phyloP scores from a whole-genome alignment of 176 grass and related monocot genomes.

The Saccharum officinarum region DNA sequence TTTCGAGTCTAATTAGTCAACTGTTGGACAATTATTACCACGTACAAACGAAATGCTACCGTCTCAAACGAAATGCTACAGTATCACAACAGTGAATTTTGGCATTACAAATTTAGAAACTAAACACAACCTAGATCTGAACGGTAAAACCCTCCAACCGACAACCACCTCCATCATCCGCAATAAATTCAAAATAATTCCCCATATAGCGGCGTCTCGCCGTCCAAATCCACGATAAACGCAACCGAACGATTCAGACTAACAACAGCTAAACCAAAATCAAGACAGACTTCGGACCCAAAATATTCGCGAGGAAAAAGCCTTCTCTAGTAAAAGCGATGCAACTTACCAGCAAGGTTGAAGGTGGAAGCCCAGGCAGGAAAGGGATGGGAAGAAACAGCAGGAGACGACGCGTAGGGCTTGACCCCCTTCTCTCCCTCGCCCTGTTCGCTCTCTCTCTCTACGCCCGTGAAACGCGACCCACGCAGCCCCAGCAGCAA shows the following conservation, averaged over 20 bases:
- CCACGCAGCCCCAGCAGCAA: constrained; percentile 33
- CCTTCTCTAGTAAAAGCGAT: neutral
- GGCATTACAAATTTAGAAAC: no score
- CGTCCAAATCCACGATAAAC: neutral
- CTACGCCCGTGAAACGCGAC: constrained; percentile 3
- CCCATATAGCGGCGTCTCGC: neutral
- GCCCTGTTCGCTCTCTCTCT: neutral
- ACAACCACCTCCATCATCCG: neutral
- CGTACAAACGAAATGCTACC: no score
- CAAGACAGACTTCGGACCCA: constrained; percentile 3
- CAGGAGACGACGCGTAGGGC: neutral
- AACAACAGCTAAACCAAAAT: constrained; percentile 17
- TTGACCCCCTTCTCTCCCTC: neutral
- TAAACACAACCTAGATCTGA: no score
- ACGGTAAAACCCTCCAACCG: neutral
- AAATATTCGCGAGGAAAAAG: neutral
- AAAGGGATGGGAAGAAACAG: neutral
- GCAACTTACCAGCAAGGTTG: constrained; percentile 26
- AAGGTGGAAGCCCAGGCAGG: neutral
- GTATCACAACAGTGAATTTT: no score
- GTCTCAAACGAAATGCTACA: no score
- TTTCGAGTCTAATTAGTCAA: no score
- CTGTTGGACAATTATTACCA: no score
- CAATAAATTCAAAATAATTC: constrained; percentile 23
- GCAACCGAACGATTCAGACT: neutral